These are phyloP conservation scores for Blastobotrys indianensis DNA, from an alignment of 1,139 yeast species.

Conservation along the genomic window DNA sequence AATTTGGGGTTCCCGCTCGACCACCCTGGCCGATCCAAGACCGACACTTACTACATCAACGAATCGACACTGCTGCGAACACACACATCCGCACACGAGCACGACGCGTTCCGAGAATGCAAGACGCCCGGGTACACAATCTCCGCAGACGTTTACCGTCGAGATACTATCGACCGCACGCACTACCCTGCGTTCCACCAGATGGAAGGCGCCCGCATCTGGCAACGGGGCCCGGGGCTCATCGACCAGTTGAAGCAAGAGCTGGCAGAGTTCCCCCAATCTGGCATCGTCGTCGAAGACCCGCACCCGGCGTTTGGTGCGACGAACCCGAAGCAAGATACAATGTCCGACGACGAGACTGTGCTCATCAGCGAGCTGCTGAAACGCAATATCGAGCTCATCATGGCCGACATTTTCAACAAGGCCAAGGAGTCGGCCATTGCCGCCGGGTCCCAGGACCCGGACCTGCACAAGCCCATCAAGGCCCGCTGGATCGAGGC, in stretches of 20 bases:
- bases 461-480: conserved; percentile 66
- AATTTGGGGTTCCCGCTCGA: conserved; percentile 84
- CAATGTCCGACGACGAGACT: conserved; percentile 65
- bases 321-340: conserved; percentile 71
- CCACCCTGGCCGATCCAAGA: conserved; percentile 89
- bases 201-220: conserved; percentile 91
- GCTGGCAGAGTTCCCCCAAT: conserved; percentile 59
- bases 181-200: conserved; percentile 98
- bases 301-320: conserved; percentile 48
- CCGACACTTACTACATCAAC: conserved; percentile 90
- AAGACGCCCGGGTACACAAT: conserved; percentile 84
- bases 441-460: conserved; percentile 57
- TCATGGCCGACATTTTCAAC: conserved; percentile 79
- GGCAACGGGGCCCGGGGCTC: conserved; percentile 51
- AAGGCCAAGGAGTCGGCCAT: conserved; percentile 65
- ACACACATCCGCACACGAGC: conserved; percentile 96
- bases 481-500: conserved; percentile 94
- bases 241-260: conserved; percentile 49
- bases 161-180: conserved; percentile 92
- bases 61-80: conserved; percentile 68
- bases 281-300: conserved; percentile 70
- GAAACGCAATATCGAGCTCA: conserved; percentile 75
- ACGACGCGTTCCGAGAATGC: conserved; percentile 64
- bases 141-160: conserved; percentile 91
- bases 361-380: conserved; percentile 68